A percentile compares a stretch with the other conserved stretches of the same genome.
These are phyloP conservation scores for Bryoglossum gracile DNA, from an alignment of 495 filamentous ascomycete species.

Conservation along the genomic window DNA sequence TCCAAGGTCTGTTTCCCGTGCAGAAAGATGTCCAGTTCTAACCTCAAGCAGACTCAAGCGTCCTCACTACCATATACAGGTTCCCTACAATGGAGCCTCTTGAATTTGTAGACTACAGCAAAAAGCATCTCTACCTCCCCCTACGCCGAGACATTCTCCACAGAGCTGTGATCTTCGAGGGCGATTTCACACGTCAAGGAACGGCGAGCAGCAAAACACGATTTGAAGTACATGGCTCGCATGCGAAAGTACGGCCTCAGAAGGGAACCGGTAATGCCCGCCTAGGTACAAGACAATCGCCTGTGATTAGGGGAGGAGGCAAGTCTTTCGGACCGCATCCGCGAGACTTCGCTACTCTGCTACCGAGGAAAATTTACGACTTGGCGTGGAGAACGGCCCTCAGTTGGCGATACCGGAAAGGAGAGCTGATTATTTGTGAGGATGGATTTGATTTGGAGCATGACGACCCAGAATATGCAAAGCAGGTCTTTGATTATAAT, in stretches of 20 bases:
- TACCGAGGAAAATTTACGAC: constrained; percentile 90
- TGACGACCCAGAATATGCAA: constrained; percentile 49
- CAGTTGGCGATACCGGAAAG: constrained; percentile 79
- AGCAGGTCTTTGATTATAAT: constrained; percentile 59
- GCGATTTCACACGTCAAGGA: constrained; percentile 78
- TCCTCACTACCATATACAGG: constrained; percentile 75
- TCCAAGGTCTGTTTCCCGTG: constrained; percentile 6
- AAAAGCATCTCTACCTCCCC: constrained; percentile 76
- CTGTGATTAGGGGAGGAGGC: constrained; percentile 78
- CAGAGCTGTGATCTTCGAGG: constrained; percentile 87
- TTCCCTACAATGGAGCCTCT: constrained; percentile 87
- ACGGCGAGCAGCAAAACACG: constrained; percentile 82
- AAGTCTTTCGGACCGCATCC: constrained; percentile 73
- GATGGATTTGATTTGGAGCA: constrained; percentile 56
- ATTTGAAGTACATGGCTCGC: constrained; percentile 72
- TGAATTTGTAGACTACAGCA: constrained; percentile 68
- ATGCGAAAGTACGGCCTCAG: constrained; percentile 69
- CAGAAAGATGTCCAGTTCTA: neutral
- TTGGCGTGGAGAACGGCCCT: constrained; percentile 92
- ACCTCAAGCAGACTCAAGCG: constrained; percentile 42
- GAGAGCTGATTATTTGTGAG: constrained; percentile 78
- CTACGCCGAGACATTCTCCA: constrained; percentile 89
- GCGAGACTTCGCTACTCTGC: constrained; percentile 75
- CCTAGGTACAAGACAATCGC: constrained; percentile 71
- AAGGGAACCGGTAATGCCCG: constrained; percentile 81